Conservation (phyloP, 768 basidiomycete species). For the Trametes meyenii region DNA sequence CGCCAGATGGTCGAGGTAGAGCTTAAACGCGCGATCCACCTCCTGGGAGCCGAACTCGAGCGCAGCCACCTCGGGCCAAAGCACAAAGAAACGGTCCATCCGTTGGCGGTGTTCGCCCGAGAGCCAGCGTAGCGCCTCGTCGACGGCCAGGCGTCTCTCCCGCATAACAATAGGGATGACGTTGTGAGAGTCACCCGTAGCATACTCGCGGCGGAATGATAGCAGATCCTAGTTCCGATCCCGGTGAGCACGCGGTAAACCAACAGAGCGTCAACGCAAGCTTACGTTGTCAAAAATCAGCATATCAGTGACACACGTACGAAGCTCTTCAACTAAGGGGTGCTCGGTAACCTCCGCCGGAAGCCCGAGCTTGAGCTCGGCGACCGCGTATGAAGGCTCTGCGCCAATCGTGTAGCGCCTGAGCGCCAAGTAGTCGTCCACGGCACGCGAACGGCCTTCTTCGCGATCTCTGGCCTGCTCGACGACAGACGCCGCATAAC, state of each 20-base stretch:
- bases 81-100: conserved; percentile 24
- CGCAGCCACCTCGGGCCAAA: neutral
- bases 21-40: conserved; percentile 27
- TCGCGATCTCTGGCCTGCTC: conserved; percentile 30
- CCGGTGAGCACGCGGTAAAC: neutral
- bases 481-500: conserved; percentile 30
- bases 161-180: conserved; percentile 33
- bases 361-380: conserved; percentile 53
- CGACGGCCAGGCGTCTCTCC: conserved; percentile 10
- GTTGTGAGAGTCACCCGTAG: conserved; percentile 31
- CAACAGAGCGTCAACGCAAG: neutral
- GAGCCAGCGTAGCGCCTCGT: conserved; percentile 25
- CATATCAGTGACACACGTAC: conserved; percentile 58
- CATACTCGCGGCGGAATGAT: conserved; percentile 36
- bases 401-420: conserved; percentile 32
- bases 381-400: conserved; percentile 27
- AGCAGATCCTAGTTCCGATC: conserved; percentile 28
- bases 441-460: conserved; percentile 12
- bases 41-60: neutral
- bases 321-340: conserved; percentile 41
- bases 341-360: conserved; percentile 61
- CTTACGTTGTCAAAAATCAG: conserved; percentile 49
- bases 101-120: neutral
- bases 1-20: conserved; percentile 31
- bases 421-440: conserved; percentile 30